These are phyloP conservation scores for Urtica urens DNA, from an alignment of 306 rosid species.

Conservation along the genomic window DNA sequence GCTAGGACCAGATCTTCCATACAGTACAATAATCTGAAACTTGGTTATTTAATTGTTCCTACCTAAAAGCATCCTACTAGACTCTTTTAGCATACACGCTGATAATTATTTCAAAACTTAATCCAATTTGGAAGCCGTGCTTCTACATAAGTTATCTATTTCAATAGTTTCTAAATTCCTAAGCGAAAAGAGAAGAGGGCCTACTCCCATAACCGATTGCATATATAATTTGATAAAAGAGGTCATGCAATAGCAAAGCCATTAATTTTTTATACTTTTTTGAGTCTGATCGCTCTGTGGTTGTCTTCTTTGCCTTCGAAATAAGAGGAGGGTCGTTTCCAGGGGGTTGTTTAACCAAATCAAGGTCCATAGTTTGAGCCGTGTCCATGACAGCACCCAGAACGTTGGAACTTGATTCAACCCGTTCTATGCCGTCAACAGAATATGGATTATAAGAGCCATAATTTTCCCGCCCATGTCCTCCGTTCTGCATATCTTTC, in stretches of 20 bases:
- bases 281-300: slow-evolving; percentile 60
- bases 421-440: slow-evolving; percentile 48
- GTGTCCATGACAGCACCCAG: slow-evolving; percentile 59
- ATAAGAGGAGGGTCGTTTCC: slow-evolving; percentile 58
- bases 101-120: too few relatives aligned
- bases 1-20: too few relatives aligned
- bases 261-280: slow-evolving; percentile 43
- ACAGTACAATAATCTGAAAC: too few relatives aligned
- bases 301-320: slow-evolving; percentile 58
- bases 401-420: slow-evolving; percentile 62
- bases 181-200: too few relatives aligned
- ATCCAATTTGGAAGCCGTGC: too few relatives aligned
- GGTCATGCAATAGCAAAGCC: slow-evolving; percentile 12
- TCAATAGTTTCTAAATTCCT: too few relatives aligned
- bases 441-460: slow-evolving; percentile 43
- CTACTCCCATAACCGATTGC: too few relatives aligned
- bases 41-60: too few relatives aligned
- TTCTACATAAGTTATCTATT: too few relatives aligned
- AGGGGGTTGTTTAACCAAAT: slow-evolving; percentile 42
- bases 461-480: slow-evolving; percentile 29
- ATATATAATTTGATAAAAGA: too few relatives aligned
- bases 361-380: slow-evolving; percentile 63
- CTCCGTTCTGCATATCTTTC: slow-evolving; percentile 42
- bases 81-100: too few relatives aligned
- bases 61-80: too few relatives aligned